Base-by-base conservation (phyloP, 805 yeast genomes). In the Crinitomyces ghanaensis region DNA sequence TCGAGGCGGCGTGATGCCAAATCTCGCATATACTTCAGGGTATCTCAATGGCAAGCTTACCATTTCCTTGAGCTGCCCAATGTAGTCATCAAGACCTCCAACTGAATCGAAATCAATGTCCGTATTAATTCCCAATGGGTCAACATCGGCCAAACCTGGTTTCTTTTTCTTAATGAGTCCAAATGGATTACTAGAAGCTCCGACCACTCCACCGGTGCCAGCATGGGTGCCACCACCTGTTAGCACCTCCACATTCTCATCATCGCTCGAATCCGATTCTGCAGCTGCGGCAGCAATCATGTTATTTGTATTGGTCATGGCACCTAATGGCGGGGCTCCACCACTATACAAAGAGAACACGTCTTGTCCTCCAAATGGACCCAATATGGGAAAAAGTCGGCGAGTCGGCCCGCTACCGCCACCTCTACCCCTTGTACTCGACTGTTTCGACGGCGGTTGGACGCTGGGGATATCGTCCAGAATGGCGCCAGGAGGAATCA, bases 281-380 rank as follows among this genome's bases (percentile, higher is more conserved):
- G 43, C 44, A 3, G 31, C 50, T 6, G 33, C 22, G 17, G 33
- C 6, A 14, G 32, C n/a, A n/a, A n/a, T 22, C 6, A 31, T n/a
- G n/a, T n/a, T n/a, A n/a, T n/a, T n/a, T n/a, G n/a, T 6, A n/a
- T n/a, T n/a, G 17, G 5, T 14, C 30, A 19, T 3, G 13, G 19
- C 6, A 32, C 14, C 5, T 27, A 62, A 37, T 73, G n/a, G n/a
- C n/a, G n/a, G n/a, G n/a, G n/a, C n/a, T n/a, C n/a, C 72, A 30
- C 70, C 68, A 4, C 91, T 86, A 55, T 85, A 84, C 19, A 88
- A 60, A 0, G 95, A 78, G 5, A 76, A 69, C 1, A 84, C 93
- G 51, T 88, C 96, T 40, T 88, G 77, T 15, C 98, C 98, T 19
- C 98, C 98, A 63, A 88, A 88, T 2, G 98, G 98, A 0, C 98